phyloP scores from a whole-genome alignment of 768 basidiomycete species.

The Collybia mongolica region DNA sequence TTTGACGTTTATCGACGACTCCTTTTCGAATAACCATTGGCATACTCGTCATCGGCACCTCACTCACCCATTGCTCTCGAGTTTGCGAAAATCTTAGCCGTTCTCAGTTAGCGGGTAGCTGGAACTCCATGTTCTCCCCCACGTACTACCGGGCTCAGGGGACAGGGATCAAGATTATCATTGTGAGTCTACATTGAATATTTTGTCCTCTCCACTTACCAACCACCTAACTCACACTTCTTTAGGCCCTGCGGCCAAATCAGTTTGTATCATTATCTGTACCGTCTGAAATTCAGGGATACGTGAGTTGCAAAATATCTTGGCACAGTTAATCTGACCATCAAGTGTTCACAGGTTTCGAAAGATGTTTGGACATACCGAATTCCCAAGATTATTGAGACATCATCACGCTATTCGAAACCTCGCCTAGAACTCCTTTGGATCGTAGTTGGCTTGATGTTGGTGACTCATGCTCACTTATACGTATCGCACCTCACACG shows the following conservation, averaged over 20 bases:
- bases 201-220: no score
- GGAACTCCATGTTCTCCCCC: neutral
- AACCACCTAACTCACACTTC: no score
- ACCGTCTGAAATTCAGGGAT: slow-evolving; percentile 36
- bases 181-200: neutral
- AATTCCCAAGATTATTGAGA: slow-evolving; percentile 31
- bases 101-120: no score
- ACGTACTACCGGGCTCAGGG: neutral
- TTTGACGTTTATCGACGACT: no score
- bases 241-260: slow-evolving; percentile 5
- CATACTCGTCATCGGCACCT: no score
- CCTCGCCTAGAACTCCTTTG: slow-evolving; percentile 45
- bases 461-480: slow-evolving; percentile 10
- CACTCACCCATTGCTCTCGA: no score
- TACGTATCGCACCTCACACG: neutral
- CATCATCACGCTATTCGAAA: slow-evolving; percentile 39
- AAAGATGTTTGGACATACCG: slow-evolving; percentile 44
- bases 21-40: no score
- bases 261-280: slow-evolving; percentile 24
- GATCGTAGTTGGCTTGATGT: slow-evolving; percentile 38
- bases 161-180: neutral
- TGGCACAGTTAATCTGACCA: neutral
- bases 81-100: neutral
- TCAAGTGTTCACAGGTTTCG: slow-evolving; percentile 28
- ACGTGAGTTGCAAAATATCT: slow-evolving; percentile 21